Evolutionary conservation across 2,329 filamentous ascomycete genomes (phyloP).

Genomic region (Fusarium agapanthi): DNA sequence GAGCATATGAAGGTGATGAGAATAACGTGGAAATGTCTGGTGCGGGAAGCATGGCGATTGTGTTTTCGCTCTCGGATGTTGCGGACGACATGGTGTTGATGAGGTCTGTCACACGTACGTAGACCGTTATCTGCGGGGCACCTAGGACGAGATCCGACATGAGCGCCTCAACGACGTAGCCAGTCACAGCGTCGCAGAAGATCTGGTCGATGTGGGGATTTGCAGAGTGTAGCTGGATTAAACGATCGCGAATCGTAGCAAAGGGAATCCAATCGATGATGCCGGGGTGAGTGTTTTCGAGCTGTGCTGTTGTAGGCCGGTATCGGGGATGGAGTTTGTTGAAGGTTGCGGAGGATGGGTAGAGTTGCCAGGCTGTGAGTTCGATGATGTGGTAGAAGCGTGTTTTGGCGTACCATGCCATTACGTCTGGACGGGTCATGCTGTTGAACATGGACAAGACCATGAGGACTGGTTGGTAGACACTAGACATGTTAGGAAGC

Average conservation of each 20-base stretch:
- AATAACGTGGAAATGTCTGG: constrained; percentile 39
- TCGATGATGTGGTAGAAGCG: constrained; percentile 48
- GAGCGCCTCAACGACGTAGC: constrained; percentile 44
- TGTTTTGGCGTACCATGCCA: constrained; percentile 53
- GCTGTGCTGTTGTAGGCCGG: constrained; percentile 41
- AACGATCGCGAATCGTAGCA: constrained; percentile 40
- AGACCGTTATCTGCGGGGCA: constrained; percentile 39
- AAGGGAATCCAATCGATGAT: constrained; percentile 48
- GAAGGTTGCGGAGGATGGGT: constrained; percentile 41
- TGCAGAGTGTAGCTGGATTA: constrained; percentile 44
- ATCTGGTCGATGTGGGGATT: constrained; percentile 46
- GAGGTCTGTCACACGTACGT: constrained; percentile 44
- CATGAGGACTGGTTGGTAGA: constrained; percentile 45
- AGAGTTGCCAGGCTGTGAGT: constrained; percentile 47
- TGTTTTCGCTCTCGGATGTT: not conserved
- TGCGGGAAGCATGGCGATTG: constrained; percentile 33
- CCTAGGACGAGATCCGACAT: constrained; percentile 43
- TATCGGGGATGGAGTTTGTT: constrained; percentile 42
- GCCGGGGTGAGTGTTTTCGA: constrained; percentile 36
- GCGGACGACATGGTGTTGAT: constrained; percentile 40
- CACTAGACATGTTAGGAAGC: constrained; percentile 2
- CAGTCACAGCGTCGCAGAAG: constrained; percentile 46
- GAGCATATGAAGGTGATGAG: constrained; percentile 35
- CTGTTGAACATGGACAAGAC: constrained; percentile 48
- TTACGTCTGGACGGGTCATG: constrained; percentile 47